A percentile compares a stretch with the other conserved stretches of the same genome.
Evolutionary conservation across 352 stramenopile genomes (phyloP).

Genomic region (Phytophthora capsici): DNA sequence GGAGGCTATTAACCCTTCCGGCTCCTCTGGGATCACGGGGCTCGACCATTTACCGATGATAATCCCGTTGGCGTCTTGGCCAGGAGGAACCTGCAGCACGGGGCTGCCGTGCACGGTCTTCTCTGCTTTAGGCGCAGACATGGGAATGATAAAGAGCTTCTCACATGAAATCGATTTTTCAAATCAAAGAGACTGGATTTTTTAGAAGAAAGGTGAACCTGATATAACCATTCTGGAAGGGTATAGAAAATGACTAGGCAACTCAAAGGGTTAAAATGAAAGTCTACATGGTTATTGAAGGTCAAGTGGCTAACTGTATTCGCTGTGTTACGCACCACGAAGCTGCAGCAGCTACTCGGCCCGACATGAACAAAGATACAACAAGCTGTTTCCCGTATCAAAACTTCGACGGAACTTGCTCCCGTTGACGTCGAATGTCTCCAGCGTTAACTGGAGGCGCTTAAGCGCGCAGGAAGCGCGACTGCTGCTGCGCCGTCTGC

Average conservation of each 20-base stretch:
- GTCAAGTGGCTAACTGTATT: conserved; percentile 27
- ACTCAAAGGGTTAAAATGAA: neutral
- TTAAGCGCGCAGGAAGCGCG: conserved; percentile 36
- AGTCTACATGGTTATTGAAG: conserved; percentile 30
- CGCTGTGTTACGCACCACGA: conserved; percentile 24
- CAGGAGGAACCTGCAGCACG: conserved; percentile 7
- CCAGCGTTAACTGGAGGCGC: conserved; percentile 8
- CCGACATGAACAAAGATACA: conserved; percentile 40
- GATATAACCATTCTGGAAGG: neutral
- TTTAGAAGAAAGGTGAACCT: neutral
- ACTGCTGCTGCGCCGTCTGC: conserved; percentile 25
- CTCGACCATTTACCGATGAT: conserved; percentile 38
- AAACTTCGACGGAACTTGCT: conserved; percentile 39
- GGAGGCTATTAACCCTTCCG: conserved; percentile 24
- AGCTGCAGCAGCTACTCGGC: conserved; percentile 7
- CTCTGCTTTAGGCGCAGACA: conserved; percentile 21
- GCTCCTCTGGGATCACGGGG: conserved; percentile 29
- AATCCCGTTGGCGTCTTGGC: conserved; percentile 37
- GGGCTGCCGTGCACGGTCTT: conserved; percentile 25
- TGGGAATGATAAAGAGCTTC: neutral
- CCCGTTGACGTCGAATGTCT: conserved; percentile 36
- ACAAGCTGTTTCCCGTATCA: conserved; percentile 34
- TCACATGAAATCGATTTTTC: conserved; percentile 1
- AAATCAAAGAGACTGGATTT: neutral
- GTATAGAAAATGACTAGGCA: too few species aligned